Base-by-base conservation (phyloP, 257 asterid genomes). In the Galeopsis tetrahit region DNA sequence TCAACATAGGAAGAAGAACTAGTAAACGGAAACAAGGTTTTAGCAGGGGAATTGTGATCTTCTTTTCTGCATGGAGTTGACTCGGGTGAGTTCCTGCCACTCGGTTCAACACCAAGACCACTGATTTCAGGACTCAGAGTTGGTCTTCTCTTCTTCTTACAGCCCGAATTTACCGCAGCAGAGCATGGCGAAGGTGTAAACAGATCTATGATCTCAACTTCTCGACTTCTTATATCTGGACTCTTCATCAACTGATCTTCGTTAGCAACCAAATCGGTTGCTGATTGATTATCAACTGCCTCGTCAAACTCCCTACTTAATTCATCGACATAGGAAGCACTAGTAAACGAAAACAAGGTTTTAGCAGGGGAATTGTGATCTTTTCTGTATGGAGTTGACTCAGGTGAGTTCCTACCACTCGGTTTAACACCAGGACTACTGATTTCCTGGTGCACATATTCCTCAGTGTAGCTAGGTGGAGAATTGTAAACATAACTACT, bases 131-230 rank as follows among this genome's bases (percentile, higher is more conserved):
- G 87, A 70, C 63, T 66, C 49, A 44, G 7, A 78, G 46, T 68
- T 1, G 83, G 65, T 67, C 82, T 78, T 71, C 90, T 89, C 82
- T 74, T 93, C 82, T 73, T 93, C 86, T 86, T 87, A 75, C 77
- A 71, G 46, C 81, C 79, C 6, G 78, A 64, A 42, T 75, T 76
- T 2, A 38, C 63, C 6, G 9, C 49, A 57, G n/a, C 49, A 57
- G 52, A 62, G 81, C 88, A 75, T 53, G 94, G 96, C 4, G 98
- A 86, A 62, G 97, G 97, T 42, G 97, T 86, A 31, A 75, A 77
- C 55, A 90, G 32, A 61, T 90, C 98, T 52, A 94, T 91, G 72
- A 91, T 78, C 91, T 85, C 99, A 61, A 79, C 85, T 75, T 79
- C 82, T 33, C 38, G 14, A 62, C 63, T 21, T 42, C 6, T 52